A percentile compares a stretch with the other conserved stretches of the same genome.
Conservation (phyloP, 2,329 filamentous ascomycete species). For the Pseudomassariella vexata region DNA sequence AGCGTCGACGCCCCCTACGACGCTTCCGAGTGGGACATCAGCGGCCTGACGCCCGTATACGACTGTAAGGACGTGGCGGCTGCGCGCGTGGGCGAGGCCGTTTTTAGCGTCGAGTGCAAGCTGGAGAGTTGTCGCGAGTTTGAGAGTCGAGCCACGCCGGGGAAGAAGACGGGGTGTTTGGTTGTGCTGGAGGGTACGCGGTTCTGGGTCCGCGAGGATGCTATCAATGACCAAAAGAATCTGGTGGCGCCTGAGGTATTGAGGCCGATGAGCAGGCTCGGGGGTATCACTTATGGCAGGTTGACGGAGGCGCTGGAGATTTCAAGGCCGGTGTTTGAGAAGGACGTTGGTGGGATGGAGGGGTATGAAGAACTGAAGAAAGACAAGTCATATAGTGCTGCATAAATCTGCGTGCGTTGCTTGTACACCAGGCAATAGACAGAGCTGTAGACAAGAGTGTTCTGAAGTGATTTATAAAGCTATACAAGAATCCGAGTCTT, state of each 20-base stretch:
- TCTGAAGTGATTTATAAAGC: too few relatives aligned
- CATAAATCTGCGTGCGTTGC: too few relatives aligned
- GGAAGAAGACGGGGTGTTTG: slow-evolving; percentile 69
- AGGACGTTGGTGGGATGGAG: slow-evolving; percentile 44
- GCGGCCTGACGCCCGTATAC: slow-evolving; percentile 65
- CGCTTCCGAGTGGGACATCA: slow-evolving; percentile 71
- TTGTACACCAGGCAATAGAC: too few relatives aligned
- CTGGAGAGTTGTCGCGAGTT: slow-evolving; percentile 72
- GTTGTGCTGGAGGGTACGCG: slow-evolving; percentile 75
- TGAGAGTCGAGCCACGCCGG: slow-evolving; percentile 63
- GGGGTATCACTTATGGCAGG: slow-evolving; percentile 80
- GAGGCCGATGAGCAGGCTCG: slow-evolving; percentile 69
- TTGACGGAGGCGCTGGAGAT: slow-evolving; percentile 67
- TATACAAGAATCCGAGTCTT: too few relatives aligned
- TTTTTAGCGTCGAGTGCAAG: slow-evolving; percentile 78
- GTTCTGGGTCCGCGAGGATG: slow-evolving; percentile 89
- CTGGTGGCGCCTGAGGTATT: slow-evolving; percentile 72
- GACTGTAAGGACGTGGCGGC: slow-evolving; percentile 60
- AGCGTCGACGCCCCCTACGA: slow-evolving; percentile 73
- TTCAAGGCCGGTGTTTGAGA: slow-evolving; percentile 52
- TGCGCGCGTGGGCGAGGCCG: slow-evolving; percentile 72
- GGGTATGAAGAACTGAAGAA: slow-evolving; percentile 52
- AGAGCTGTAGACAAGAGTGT: too few relatives aligned
- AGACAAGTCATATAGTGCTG: too few relatives aligned
- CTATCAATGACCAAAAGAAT: slow-evolving; percentile 70